A percentile compares a stretch with the other conserved stretches of the same genome.
Evolutionary conservation across 352 stramenopile genomes (phyloP).

Genomic region (Pythium oligandrum): DNA sequence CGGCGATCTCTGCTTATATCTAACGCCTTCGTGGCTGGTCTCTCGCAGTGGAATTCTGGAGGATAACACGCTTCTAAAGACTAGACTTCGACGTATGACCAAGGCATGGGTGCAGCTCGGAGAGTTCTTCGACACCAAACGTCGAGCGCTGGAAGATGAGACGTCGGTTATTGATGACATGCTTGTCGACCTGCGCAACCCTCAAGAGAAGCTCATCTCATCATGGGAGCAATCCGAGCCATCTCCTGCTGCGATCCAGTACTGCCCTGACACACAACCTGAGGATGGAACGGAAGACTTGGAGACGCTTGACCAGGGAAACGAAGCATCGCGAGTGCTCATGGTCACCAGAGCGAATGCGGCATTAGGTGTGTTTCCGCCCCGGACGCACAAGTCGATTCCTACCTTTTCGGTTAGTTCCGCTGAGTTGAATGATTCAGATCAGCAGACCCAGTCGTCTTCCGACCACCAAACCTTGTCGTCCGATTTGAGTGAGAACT

Average conservation of each 20-base stretch:
- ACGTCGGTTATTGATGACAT: slow-evolving; percentile 14
- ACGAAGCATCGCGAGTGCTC: not conserved
- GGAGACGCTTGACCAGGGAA: slow-evolving; percentile 18
- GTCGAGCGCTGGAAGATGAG: slow-evolving; percentile 4
- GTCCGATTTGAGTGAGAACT: too few relatives aligned
- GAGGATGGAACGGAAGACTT: slow-evolving; percentile 15
- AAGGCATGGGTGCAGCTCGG: too few relatives aligned
- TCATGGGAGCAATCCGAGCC: slow-evolving; percentile 26
- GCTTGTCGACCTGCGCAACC: slow-evolving; percentile 9
- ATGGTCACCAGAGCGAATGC: not conserved
- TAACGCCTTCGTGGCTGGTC: not conserved
- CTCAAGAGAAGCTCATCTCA: slow-evolving; percentile 12
- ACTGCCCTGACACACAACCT: slow-evolving; percentile 15
- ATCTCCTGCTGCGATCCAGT: slow-evolving; percentile 15
- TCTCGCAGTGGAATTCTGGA: slow-evolving; percentile 9
- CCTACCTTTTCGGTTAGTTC: too few relatives aligned
- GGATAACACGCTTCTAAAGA: slow-evolving; percentile 11
- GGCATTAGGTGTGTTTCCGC: slow-evolving; percentile 9
- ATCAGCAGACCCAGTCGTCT: too few relatives aligned
- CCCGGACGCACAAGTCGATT: too few relatives aligned
- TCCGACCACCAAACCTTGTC: too few relatives aligned
- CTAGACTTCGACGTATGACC: not conserved
- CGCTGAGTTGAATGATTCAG: too few relatives aligned
- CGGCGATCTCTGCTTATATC: too few relatives aligned
- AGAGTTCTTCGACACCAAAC: too few relatives aligned